Conservation (phyloP, 2,329 filamentous ascomycete species). For the Septoria petroselini region DNA sequence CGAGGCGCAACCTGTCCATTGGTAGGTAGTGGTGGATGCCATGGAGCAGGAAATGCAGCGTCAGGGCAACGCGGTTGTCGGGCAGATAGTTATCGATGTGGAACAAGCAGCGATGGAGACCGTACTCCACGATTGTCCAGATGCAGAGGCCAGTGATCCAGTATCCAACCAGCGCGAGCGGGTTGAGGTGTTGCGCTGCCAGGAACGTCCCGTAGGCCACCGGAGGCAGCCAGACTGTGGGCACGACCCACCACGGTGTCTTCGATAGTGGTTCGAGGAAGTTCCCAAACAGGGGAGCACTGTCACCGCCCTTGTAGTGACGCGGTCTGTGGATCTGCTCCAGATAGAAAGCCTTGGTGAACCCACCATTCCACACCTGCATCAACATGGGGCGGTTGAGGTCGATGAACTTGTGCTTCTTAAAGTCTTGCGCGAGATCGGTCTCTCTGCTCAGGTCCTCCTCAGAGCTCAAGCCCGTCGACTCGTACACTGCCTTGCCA, state of each 20-base stretch:
- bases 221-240: slow-evolving; percentile 77
- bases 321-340: slow-evolving; percentile 93
- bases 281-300: slow-evolving; percentile 93
- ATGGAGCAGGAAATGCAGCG: slow-evolving; percentile 87
- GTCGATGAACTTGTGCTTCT: slow-evolving; percentile 90
- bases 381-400: slow-evolving; percentile 77
- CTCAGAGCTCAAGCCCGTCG: slow-evolving; percentile 83
- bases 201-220: slow-evolving; percentile 69
- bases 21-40: slow-evolving; percentile 97
- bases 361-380: slow-evolving; percentile 85
- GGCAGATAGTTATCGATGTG: slow-evolving; percentile 92
- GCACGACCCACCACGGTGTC: slow-evolving; percentile 92
- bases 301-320: slow-evolving; percentile 90
- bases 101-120: slow-evolving; percentile 85
- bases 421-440: slow-evolving; percentile 71
- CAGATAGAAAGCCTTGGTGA: slow-evolving; percentile 93
- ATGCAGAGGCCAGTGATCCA: slow-evolving; percentile 69
- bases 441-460: slow-evolving; percentile 87
- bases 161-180: slow-evolving; percentile 54
- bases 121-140: slow-evolving; percentile 90
- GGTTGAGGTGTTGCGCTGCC: slow-evolving; percentile 58
- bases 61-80: slow-evolving; percentile 83
- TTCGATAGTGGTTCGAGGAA: slow-evolving; percentile 96
- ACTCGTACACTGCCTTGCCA: slow-evolving; percentile 49
- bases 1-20: slow-evolving; percentile 97